Base-by-base conservation (phyloP, 2,329 filamentous ascomycete species). In the Claviceps lovelessii region DNA sequence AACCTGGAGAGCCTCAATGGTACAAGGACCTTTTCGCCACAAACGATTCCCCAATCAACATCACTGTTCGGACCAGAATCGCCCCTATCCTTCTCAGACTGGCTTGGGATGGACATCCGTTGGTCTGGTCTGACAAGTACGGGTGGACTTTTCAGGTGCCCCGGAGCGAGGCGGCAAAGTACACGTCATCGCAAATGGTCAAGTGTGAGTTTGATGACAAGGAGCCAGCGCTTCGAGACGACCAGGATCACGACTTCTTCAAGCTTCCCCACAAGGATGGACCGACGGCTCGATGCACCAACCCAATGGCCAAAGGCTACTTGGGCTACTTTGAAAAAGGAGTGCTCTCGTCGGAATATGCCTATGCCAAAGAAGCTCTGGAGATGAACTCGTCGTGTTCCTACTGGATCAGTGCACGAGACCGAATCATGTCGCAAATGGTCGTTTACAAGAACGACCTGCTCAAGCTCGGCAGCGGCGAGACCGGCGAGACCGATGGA, bases 331-430 rank as follows among this genome's bases (percentile, higher is more conserved):
- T 98, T 63, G 93, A 98, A 63, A 87, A 86, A 41, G 91, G 90
- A 0, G 88, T 79, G 0, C 73, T 98, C 3, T 88, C 88, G 0
- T 97, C 91, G 0, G 86, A 95, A 67, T 97, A 86, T 63, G 68
- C 83, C 0, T 91, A 96, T 63, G 93, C 93, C 0, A 97, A 94
- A 65, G 90, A 95, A 67, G 93, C 94, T 0, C 73, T 98, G 47
- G 87, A 97, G 62, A 98, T 98, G 93, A 98, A 98, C 62, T 90
- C 93, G 0, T 95, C 90, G 0, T 98, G 94, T 67, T 97, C 91
- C 0, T 98, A 98, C 70, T 98, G 94, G 93, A 97, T 98, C 62
- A 95, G 89, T 63, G 90, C 93, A 17, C 80, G 93, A 58, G 89
- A 95, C 64, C 78, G 93, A 51, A 98, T 98, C 69, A 91, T 75